Base-by-base conservation (phyloP, 768 basidiomycete genomes). In the Termitomyces sp. region DNA sequence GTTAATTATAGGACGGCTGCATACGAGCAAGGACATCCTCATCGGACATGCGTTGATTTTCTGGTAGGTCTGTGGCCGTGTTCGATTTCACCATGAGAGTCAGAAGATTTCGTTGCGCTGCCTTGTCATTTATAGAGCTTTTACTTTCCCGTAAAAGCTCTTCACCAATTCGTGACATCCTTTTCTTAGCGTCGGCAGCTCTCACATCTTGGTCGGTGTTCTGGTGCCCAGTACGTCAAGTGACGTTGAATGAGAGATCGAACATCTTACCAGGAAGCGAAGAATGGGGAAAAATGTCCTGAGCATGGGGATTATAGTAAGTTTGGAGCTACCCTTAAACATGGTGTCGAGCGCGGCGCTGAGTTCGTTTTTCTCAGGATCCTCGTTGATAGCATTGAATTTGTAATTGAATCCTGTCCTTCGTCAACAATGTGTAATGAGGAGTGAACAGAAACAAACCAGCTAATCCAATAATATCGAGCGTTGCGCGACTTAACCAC, bases 381-480 rank as follows among this genome's bases (percentile, higher is more conserved):
- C 50, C 18, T 56, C 66, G 42, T 58, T 68, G 53, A 69, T 64
- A 12, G 70, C 66, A 22, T 72, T 62, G 54, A 73, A 68, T 5
- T 60, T 58, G 53, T 74, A 72, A 62, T 69, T 72, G 68, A 72
- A 75, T 8, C 70, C 72, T 74, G 3, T 7, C 66, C 81, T 40
- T 22, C 9, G 35, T n/a, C 22, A 81, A 18, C 70, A 68, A 79
- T 39, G 18, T 54, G 12, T 2, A 42, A 13, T 55, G 18, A 22
- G 20, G 18, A 39, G 13, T 1, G 16, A 38, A 50, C 45, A 69
- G 67, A 40, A 78, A 82, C 66, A 72, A 77, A 65, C 88, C 86
- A 75, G 78, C 87, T 40, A 89, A 76, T 9, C 90, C 90, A 55
- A 94, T 92, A 58, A 90, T 83, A 63, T 93, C 92, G 9, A 93